Percentiles rank a stretch among this genome's conserved stretches.
Conservation (phyloP, 768 basidiomycete genomes). For the Leccinum olivaceopallidum region DNA sequence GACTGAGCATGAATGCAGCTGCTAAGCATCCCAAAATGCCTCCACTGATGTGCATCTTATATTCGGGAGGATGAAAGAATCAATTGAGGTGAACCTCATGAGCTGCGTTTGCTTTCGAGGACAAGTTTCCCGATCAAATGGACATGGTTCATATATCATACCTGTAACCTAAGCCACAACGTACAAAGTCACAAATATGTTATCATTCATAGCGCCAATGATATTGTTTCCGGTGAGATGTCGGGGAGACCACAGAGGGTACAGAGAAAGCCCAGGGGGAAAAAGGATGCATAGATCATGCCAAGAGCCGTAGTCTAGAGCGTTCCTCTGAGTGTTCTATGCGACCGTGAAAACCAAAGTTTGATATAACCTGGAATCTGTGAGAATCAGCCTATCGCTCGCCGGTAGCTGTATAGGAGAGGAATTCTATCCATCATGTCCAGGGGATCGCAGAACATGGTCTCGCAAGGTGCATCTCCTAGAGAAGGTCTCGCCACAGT, state of each 20-base stretch:
- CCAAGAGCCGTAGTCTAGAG: background rate
- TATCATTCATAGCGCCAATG: background rate
- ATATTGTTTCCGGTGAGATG: background rate
- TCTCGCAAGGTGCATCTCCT: background rate
- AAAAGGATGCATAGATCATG: background rate
- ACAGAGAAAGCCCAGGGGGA: background rate
- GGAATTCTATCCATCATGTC: background rate
- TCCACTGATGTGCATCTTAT: background rate
- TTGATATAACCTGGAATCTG: background rate
- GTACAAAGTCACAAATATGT: background rate
- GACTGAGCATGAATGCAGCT: no score
- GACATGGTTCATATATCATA: constrained; percentile 3
- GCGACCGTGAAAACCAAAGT: background rate
- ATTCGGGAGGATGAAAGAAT: background rate
- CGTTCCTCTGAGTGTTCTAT: background rate
- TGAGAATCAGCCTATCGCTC: background rate
- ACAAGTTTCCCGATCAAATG: background rate
- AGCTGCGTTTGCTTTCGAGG: background rate
- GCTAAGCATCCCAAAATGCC: no score
- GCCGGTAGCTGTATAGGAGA: constrained; percentile 1
- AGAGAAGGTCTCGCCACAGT: no score
- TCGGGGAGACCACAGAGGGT: background rate
- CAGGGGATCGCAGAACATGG: background rate
- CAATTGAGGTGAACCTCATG: background rate
- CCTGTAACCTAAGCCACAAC: constrained; percentile 5